Evolutionary conservation across 371 early-diverging fungal genomes (phyloP), one percentile per base, ranked within the genome.

Genomic region (Catenaria anguillulae): DNA sequence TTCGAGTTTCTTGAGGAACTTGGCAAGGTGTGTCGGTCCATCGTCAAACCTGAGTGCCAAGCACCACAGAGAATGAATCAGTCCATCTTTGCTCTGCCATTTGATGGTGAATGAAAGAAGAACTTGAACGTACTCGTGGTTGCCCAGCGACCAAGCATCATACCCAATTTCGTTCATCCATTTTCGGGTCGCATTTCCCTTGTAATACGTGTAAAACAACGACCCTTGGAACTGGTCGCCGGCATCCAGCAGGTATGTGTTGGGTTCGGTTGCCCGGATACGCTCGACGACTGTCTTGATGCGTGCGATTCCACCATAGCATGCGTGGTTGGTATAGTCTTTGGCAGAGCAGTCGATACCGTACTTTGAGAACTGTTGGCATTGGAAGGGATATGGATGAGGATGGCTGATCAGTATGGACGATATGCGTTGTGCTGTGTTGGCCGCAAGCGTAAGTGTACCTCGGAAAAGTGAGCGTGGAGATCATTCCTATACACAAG

Each of bases 41-140:
- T 73, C 71, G 68, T 87, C 87, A 61, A 84, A 84, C 68, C 70
- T 68, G 63, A n/a, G n/a, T n/a, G n/a, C n/a, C n/a, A n/a, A n/a
- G n/a, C n/a, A n/a, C n/a, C n/a, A n/a, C n/a, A n/a, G n/a, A n/a
- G n/a, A n/a, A n/a, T n/a, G n/a, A n/a, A n/a, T n/a, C n/a, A n/a
- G n/a, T n/a, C n/a, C n/a, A n/a, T n/a, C n/a, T n/a, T n/a, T n/a
- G n/a, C n/a, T n/a, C n/a, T n/a, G n/a, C n/a, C n/a, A n/a, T n/a
- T n/a, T n/a, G n/a, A n/a, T n/a, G n/a, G n/a, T n/a, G n/a, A n/a
- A n/a, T n/a, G n/a, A n/a, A n/a, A n/a, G n/a, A n/a, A n/a, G n/a
- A n/a, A n/a, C n/a, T n/a, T n/a, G n/a, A n/a, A n/a, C n/a, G n/a
- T n/a, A n/a, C n/a, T n/a, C 40, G 40, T 40, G 40, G 37, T 33